A percentile compares a stretch with the other conserved stretches of the same genome.
These are phyloP conservation scores for Saccharomyces hybrid DNA, from an alignment of 1,139 yeast species.

Conservation along the genomic window DNA sequence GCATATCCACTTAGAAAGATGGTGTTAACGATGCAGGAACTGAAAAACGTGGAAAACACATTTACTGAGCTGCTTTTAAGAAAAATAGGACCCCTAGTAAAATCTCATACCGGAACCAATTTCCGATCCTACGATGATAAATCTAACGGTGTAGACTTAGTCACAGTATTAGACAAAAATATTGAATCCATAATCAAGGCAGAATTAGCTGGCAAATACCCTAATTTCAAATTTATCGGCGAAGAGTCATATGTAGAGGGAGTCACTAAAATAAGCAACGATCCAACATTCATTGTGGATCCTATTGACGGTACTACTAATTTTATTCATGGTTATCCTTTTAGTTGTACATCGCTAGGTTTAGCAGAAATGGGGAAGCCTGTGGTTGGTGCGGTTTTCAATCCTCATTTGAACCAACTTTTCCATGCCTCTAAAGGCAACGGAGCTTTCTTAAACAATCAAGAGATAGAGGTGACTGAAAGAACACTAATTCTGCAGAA, in stretches of 20 bases:
- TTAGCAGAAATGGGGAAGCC: constrained; percentile 41
- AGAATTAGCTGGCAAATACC: constrained; percentile 35
- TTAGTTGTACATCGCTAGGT: constrained; percentile 51
- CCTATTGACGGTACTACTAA: constrained; percentile 61
- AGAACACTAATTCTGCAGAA: constrained; percentile 39
- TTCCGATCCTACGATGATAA: constrained; percentile 43
- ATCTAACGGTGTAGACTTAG: constrained; percentile 50
- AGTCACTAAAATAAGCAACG: constrained; percentile 37
- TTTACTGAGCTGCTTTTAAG: constrained; percentile 42
- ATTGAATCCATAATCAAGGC: constrained; percentile 43
- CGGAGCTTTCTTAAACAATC: constrained; percentile 45
- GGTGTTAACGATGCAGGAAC: constrained; percentile 16
- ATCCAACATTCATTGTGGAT: constrained; percentile 53
- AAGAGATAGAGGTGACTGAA: constrained; percentile 19
- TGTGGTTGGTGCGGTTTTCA: constrained; percentile 54
- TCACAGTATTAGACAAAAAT: constrained; percentile 50
- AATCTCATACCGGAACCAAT: constrained; percentile 38
- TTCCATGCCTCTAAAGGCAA: constrained; percentile 46
- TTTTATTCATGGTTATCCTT: constrained; percentile 52
- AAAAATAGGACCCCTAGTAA: constrained; percentile 44
- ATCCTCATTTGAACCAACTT: constrained; percentile 45
- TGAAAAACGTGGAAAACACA: constrained; percentile 25
- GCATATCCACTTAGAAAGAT: constrained; percentile 3
- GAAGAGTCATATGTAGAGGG: constrained; percentile 50
- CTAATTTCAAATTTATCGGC: constrained; percentile 46